These are phyloP conservation scores for Heterobasidion irregulare DNA, from an alignment of 1,284 basidiomycete species.

Conservation along the genomic window DNA sequence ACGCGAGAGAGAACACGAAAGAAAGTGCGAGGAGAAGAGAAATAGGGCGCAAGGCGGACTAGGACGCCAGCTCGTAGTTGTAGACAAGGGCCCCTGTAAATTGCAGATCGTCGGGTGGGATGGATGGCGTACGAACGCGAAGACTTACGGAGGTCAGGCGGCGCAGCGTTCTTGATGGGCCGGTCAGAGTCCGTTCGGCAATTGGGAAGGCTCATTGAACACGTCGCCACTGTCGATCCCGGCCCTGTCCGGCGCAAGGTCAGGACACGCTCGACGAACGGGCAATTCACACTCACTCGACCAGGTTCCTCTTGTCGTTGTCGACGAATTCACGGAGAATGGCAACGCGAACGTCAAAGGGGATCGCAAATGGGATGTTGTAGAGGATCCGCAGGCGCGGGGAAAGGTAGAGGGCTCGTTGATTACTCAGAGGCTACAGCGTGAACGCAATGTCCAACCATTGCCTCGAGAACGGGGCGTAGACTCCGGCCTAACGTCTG, in stretches of 20 bases:
- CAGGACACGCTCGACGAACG: neutral
- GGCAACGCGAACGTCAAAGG: constrained; percentile 83
- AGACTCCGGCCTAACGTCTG: constrained; percentile 14
- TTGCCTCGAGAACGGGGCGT: constrained; percentile 51
- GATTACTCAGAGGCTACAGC: constrained; percentile 62
- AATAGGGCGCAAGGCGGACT: too few species aligned
- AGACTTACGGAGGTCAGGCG: too few species aligned
- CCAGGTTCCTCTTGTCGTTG: constrained; percentile 39
- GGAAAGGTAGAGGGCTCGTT: constrained; percentile 66
- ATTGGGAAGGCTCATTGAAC: too few species aligned
- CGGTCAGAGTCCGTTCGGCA: too few species aligned
- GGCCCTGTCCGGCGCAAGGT: constrained; percentile 36
- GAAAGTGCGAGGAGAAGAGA: too few species aligned
- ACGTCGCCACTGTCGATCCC: constrained; percentile 91
- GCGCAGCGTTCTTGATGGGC: too few species aligned
- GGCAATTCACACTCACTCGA: constrained; percentile 49
- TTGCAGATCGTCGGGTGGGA: too few species aligned
- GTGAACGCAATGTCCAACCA: constrained; percentile 75
- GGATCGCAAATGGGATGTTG: constrained; percentile 95
- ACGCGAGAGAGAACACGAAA: too few species aligned
- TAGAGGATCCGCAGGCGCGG: constrained; percentile 89
- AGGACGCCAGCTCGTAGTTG: too few species aligned
- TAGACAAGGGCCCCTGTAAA: too few species aligned
- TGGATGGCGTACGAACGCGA: too few species aligned
- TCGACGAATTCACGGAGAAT: constrained; percentile 84